phyloP scores from a whole-genome alignment of 257 asterid species.

The Eucommia ulmoides region DNA sequence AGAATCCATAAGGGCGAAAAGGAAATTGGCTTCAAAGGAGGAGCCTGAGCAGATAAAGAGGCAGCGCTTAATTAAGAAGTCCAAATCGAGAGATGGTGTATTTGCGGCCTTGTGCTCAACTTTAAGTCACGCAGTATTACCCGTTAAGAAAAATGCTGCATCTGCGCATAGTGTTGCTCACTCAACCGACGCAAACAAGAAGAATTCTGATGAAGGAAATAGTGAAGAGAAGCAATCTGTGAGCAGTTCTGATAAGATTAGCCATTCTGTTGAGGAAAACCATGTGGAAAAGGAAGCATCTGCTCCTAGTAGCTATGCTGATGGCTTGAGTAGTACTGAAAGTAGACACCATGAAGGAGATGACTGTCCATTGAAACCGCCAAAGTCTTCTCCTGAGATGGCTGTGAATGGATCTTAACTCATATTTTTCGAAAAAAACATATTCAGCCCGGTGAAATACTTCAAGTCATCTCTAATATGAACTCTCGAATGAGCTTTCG shows the following conservation, averaged over 20 bases:
- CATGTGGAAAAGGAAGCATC: constrained; percentile 24
- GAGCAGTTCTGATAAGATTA: constrained; percentile 14
- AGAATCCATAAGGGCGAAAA: constrained; percentile 57
- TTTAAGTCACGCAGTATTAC: constrained; percentile 40
- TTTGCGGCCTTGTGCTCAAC: constrained; percentile 71
- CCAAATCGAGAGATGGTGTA: constrained; percentile 67
- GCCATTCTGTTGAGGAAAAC: constrained; percentile 20
- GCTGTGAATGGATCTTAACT: constrained; percentile 75
- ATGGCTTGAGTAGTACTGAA: constrained; percentile 29
- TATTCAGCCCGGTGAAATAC: constrained; percentile 4
- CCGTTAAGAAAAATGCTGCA: constrained; percentile 36
- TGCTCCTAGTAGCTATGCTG: constrained; percentile 29
- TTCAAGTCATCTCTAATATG: constrained; percentile 11
- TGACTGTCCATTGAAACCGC: constrained; percentile 35
- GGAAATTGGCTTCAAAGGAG: constrained; percentile 49
- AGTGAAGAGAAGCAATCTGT: constrained; percentile 20
- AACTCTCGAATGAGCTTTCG: constrained; percentile 4
- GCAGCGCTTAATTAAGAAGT: constrained; percentile 36
- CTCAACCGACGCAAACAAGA: constrained; percentile 9
- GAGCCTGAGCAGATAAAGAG: constrained; percentile 59
- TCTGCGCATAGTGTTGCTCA: constrained; percentile 17
- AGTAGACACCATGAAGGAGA: constrained; percentile 32
- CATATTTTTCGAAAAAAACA: not conserved
- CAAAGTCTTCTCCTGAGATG: constrained; percentile 73
- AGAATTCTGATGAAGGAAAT: constrained; percentile 17